These are phyloP conservation scores for Digitaria exilis DNA, from an alignment of 202 grass and related monocot genomes.

Conservation along the genomic window DNA sequence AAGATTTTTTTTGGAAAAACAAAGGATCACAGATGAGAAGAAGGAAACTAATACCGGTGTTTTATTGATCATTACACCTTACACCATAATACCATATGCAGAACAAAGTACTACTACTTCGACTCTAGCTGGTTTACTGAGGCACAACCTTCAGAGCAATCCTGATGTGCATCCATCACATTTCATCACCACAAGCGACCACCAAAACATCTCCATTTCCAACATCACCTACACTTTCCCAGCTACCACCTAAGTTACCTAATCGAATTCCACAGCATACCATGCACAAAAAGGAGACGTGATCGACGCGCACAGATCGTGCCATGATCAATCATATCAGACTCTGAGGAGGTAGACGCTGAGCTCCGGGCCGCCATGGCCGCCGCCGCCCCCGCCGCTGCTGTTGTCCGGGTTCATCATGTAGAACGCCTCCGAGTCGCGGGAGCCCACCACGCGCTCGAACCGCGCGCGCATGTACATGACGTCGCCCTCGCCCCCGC, in stretches of 20 bases:
- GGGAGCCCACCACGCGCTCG: conserved; percentile 88
- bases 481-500: conserved; percentile 67
- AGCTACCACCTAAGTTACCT: background rate
- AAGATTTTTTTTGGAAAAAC: too few relatives aligned
- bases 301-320: background rate
- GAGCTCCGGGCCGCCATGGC: conserved; percentile 78
- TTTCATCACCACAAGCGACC: background rate
- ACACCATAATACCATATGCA: too few relatives aligned
- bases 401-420: conserved; percentile 94
- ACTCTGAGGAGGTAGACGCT: conserved; percentile 90
- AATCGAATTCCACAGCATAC: background rate
- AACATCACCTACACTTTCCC: conserved; percentile 28
- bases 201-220: background rate
- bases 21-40: background rate
- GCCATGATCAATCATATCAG: conserved; percentile 56
- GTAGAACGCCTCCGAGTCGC: conserved; percentile 92
- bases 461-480: conserved; percentile 97
- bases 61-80: conserved; percentile 53
- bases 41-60: background rate
- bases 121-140: conserved; percentile 1
- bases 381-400: conserved; percentile 25
- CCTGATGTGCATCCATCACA: background rate
- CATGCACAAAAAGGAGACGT: background rate
- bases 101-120: background rate
- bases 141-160: conserved; percentile 26